These are phyloP conservation scores for Volvariella surrecta DNA, from an alignment of 1,284 basidiomycete species.

Conservation along the genomic window DNA sequence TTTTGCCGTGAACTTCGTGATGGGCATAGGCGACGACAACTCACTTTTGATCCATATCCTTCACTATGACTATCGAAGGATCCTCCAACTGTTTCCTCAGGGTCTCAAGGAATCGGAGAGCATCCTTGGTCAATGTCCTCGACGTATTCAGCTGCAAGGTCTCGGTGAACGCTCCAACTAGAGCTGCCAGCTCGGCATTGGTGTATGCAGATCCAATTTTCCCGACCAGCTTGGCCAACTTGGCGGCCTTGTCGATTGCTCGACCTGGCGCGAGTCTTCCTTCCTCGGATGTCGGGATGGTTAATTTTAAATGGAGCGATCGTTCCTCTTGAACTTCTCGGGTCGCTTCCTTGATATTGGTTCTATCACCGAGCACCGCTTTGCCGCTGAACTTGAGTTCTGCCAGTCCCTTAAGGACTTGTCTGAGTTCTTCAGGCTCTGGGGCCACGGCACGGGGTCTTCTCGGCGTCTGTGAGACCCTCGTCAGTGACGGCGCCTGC, in stretches of 20 bases:
- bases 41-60: conserved; percentile 5
- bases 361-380: conserved; percentile 29
- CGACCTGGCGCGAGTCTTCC: conserved; percentile 5
- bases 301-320: conserved; percentile 19
- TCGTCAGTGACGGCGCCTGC: conserved; percentile 13
- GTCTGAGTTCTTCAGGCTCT: conserved; percentile 33
- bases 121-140: conserved; percentile 60
- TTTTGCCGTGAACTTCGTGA: too few species aligned
- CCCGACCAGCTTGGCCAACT: conserved; percentile 37
- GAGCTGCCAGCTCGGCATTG: conserved; percentile 40
- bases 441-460: background rate
- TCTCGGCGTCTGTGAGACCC: conserved; percentile 19
- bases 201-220: conserved; percentile 38
- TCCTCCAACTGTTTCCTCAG: conserved; percentile 60
- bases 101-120: conserved; percentile 57
- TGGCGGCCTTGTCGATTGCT: conserved; percentile 40
- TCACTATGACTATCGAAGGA: conserved; percentile 43
- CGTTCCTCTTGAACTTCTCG: conserved; percentile 36
- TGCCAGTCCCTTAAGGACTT: conserved; percentile 47
- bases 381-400: conserved; percentile 39
- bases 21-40: conserved; percentile 12
- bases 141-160: conserved; percentile 56
- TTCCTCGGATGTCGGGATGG: conserved; percentile 16
- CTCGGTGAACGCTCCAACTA: conserved; percentile 49
- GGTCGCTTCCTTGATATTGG: conserved; percentile 30